Base-by-base conservation (phyloP, 768 basidiomycete species). In the Fomitopsis serialis region DNA sequence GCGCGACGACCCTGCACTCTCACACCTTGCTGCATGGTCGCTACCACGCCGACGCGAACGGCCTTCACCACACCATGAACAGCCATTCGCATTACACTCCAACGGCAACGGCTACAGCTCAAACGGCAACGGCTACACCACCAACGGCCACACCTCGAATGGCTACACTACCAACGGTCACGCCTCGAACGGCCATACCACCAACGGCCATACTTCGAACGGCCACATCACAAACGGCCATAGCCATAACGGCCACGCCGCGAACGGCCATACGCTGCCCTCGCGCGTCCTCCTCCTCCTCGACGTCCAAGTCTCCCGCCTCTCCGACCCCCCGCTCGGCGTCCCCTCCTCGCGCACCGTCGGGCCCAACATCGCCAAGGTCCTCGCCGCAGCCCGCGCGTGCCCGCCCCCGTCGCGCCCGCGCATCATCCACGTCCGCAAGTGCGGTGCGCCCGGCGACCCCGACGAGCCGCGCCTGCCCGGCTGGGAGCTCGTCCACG, bases 391-490 rank as follows among this genome's bases (percentile, higher is more conserved):
- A 32, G 84, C 83, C 2, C 78, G 84, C 22, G 66, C 69, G 12
- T 75, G 76, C 27, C 49, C 61, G 1, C 74, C 74, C 0, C 74
- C 78, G 3, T 59, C 67, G 43, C 63, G 62, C 35, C 66, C 68
- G 45, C 63, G 63, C 44, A 85, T 87, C 67, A 72, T 87, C 48
- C 86, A 87, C 63, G 75, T 87, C 54, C 83, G 85, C 55, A 87
- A 86, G 66, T 73, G 63, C 17, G 86, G 86, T 32, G 85, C 82
- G 58, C 57, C 61, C 1, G 78, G 83, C 37, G 84, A 87, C 13
- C 66, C 78, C 4, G 86, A 87, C 68, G 81, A 82, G 61, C 78
- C 75, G 0, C 57, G 71, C 55, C 69, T 79, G 0, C 63, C 73
- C 0, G 84, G 84, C 2, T 88, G 85, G 86, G 66, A 79, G 58